Percentiles rank a stretch among this genome's conserved stretches.
Evolutionary conservation across 371 early-diverging fungal species (phyloP).

Genomic region (Mucor plumbeus): DNA sequence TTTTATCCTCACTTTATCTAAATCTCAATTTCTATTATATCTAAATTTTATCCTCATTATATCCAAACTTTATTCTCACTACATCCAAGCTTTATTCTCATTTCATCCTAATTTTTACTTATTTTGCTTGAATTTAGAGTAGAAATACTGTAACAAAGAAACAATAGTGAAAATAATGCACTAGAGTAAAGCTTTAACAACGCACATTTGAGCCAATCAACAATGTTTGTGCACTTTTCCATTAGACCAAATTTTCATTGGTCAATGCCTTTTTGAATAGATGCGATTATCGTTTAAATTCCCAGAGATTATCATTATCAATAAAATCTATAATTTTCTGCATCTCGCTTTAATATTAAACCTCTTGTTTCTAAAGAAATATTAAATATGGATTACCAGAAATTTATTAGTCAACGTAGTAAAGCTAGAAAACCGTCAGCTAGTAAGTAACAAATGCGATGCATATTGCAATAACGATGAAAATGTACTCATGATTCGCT

Average conservation of each 20-base stretch:
- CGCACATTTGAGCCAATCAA: background rate
- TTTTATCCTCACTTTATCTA: no score
- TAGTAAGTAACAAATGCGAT: slow-evolving; percentile 29
- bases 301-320: slow-evolving; percentile 1
- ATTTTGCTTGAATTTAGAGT: no score
- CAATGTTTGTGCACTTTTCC: background rate
- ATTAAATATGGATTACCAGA: slow-evolving; percentile 35
- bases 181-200: background rate
- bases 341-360: background rate
- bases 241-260: background rate
- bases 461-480: background rate
- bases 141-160: no score
- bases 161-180: background rate
- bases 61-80: no score
- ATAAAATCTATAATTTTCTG: background rate
- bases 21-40: no score
- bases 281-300: slow-evolving; percentile 4
- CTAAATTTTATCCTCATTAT: no score
- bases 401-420: slow-evolving; percentile 44
- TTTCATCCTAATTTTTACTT: no score
- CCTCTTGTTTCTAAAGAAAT: background rate
- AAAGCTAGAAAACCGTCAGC: slow-evolving; percentile 49
- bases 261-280: background rate
- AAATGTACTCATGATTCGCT: background rate
- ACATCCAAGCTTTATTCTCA: no score